phyloP scores from a whole-genome alignment of 2,329 filamentous ascomycete species.

The Neofusicoccum umdonicola region DNA sequence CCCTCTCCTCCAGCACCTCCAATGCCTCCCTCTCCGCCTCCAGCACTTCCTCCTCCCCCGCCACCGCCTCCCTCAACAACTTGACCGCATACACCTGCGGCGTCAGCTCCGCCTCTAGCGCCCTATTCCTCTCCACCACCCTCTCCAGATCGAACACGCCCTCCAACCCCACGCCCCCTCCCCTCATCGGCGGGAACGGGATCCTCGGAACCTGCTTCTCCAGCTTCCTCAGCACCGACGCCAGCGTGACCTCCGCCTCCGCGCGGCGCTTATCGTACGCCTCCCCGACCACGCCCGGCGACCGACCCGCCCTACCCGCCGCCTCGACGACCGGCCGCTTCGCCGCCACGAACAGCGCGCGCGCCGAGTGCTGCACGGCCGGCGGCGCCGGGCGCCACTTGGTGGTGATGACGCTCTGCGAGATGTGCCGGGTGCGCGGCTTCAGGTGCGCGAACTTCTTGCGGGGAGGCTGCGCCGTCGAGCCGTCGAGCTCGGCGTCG shows the following conservation, averaged over 20 bases:
- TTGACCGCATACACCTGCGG: constrained; percentile 62
- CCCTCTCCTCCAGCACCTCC: constrained; percentile 54
- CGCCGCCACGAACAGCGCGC: constrained; percentile 49
- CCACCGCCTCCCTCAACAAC: constrained; percentile 59
- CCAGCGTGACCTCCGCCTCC: constrained; percentile 57
- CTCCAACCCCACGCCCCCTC: constrained; percentile 32
- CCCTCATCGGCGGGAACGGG: constrained; percentile 62
- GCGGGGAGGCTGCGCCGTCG: not conserved
- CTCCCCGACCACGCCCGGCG: constrained; percentile 17
- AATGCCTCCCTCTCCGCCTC: constrained; percentile 56
- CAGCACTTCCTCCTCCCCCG: constrained; percentile 55
- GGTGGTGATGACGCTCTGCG: constrained; percentile 34
- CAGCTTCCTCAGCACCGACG: constrained; percentile 55
- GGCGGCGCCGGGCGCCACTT: constrained; percentile 55
- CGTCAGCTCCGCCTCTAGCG: constrained; percentile 59
- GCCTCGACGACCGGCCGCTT: constrained; percentile 57
- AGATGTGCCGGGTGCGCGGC: constrained; percentile 33
- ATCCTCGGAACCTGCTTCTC: constrained; percentile 58
- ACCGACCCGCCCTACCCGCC: constrained; percentile 48
- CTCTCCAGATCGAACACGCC: constrained; percentile 63
- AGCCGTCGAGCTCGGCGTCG: not conserved
- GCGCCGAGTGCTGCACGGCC: constrained; percentile 45
- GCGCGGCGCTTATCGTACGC: constrained; percentile 37
- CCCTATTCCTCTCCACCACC: constrained; percentile 58
- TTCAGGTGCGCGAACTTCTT: constrained; percentile 32